Conservation (phyloP, 257 asterid genomes). For the Fraxinus anomala region DNA sequence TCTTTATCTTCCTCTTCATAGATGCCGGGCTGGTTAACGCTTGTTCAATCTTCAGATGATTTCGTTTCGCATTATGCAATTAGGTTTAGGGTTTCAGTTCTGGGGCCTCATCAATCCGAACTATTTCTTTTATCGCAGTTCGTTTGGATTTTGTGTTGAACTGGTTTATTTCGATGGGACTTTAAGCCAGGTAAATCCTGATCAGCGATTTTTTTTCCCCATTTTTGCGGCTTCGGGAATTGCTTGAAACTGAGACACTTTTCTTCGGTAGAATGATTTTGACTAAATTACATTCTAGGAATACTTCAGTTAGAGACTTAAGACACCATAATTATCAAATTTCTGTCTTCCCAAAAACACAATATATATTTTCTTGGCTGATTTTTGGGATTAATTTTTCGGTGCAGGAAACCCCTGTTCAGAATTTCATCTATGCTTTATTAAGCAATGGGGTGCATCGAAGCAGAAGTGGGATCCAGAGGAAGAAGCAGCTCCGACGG, state of each 20-base stretch:
- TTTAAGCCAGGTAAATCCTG: too few relatives aligned
- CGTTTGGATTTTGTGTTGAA: background rate
- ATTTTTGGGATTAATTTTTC: conserved; percentile 4
- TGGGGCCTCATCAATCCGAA: background rate
- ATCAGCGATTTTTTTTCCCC: background rate
- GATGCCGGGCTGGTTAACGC: too few relatives aligned
- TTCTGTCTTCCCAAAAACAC: too few relatives aligned
- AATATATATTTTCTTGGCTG: background rate
- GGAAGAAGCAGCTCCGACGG: conserved; percentile 81
- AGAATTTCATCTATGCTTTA: conserved; percentile 8
- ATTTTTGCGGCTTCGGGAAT: background rate
- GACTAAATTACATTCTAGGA: background rate
- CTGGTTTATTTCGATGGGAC: too few relatives aligned
- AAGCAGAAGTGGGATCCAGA: conserved; percentile 82
- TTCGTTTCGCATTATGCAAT: background rate
- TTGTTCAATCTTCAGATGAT: background rate
- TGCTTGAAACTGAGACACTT: background rate
- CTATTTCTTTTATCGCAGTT: background rate
- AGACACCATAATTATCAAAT: background rate
- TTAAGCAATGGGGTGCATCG: conserved; percentile 62
- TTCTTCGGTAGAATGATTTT: background rate
- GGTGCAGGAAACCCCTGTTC: conserved; percentile 21
- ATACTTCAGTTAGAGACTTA: background rate
- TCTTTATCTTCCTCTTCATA: too few relatives aligned
- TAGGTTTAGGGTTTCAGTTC: conserved; percentile 30